Percentiles rank a stretch among this genome's conserved stretches.
Conservation (phyloP, 163 green algal species). For the Chloromonas sp. region DNA sequence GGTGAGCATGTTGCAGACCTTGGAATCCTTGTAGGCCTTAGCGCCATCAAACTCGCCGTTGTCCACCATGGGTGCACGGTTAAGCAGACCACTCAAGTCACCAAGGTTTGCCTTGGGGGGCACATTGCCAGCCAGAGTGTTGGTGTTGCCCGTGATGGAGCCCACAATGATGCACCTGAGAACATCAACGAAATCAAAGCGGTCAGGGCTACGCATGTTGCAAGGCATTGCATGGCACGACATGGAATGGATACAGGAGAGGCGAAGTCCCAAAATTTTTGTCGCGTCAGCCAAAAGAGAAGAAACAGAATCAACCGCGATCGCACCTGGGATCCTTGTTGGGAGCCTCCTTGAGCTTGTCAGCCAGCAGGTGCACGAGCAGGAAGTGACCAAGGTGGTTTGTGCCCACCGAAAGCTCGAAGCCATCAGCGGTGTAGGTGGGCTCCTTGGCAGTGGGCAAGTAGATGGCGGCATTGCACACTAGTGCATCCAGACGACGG, state of each 20-base stretch:
- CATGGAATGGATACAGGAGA: no score
- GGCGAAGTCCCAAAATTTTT: no score
- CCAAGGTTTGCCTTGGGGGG: conserved; percentile 83
- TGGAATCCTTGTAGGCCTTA: conserved; percentile 98
- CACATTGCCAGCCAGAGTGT: conserved; percentile 87
- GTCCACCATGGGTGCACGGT: conserved; percentile 77
- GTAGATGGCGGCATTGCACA: conserved; percentile 93
- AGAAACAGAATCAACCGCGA: no score
- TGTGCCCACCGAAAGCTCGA: conserved; percentile 66
- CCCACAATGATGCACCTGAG: conserved; percentile 47
- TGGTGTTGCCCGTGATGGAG: conserved; percentile 85
- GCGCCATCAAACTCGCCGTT: conserved; percentile 81
- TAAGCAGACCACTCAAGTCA: conserved; percentile 70
- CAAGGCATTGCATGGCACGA: no score
- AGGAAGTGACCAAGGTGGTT: conserved; percentile 96
- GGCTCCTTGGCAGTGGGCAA: conserved; percentile 81
- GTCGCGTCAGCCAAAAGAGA: no score
- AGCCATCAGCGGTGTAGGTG: conserved; percentile 80
- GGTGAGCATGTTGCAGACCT: conserved; percentile 96
- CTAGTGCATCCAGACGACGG: conserved; percentile 68
- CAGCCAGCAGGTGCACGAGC: conserved; percentile 77
- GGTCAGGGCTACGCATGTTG: no score
- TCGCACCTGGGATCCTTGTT: conserved; percentile 33
- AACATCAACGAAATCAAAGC: neutral
- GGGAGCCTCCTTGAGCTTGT: conserved; percentile 69